Conservation (phyloP, 176 grass and related monocot genomes). For the Phyllostachys edulis region DNA sequence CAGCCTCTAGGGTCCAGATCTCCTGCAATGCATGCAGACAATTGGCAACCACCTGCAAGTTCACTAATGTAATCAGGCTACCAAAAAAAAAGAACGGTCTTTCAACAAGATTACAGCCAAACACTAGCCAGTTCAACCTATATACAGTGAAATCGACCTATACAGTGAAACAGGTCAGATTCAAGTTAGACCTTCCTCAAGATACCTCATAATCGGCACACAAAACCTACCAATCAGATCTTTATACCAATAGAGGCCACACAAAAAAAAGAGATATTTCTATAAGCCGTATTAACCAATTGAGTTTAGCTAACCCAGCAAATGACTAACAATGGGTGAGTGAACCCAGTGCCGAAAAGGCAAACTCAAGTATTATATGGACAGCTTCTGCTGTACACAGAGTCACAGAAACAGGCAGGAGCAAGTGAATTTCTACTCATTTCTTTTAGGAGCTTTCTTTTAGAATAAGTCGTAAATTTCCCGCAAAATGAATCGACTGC, state of each 20-base stretch:
- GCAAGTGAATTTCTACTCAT: background rate
- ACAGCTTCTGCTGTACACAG: background rate
- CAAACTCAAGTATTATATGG: background rate
- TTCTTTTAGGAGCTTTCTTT: background rate
- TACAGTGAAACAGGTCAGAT: slow-evolving; percentile 21
- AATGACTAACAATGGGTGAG: background rate
- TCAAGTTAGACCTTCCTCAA: slow-evolving; percentile 9
- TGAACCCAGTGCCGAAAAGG: background rate
- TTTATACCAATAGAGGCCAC: background rate
- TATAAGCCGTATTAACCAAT: background rate
- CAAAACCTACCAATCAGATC: background rate
- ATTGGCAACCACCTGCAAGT: slow-evolving; percentile 87
- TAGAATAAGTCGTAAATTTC: background rate
- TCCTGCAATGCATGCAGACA: slow-evolving; percentile 86
- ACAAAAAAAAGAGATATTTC: background rate
- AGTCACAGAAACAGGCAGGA: background rate
- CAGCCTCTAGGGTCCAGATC: slow-evolving; percentile 88
- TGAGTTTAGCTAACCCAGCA: background rate
- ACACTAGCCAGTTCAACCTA: slow-evolving; percentile 5
- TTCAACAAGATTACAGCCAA: background rate
- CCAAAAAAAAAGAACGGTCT: background rate
- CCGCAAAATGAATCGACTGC: background rate
- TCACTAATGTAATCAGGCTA: slow-evolving; percentile 15
- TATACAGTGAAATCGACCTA: background rate
- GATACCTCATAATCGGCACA: background rate